These are phyloP conservation scores for Phaeotremella fagi DNA, from an alignment of 768 basidiomycete species.

Conservation along the genomic window DNA sequence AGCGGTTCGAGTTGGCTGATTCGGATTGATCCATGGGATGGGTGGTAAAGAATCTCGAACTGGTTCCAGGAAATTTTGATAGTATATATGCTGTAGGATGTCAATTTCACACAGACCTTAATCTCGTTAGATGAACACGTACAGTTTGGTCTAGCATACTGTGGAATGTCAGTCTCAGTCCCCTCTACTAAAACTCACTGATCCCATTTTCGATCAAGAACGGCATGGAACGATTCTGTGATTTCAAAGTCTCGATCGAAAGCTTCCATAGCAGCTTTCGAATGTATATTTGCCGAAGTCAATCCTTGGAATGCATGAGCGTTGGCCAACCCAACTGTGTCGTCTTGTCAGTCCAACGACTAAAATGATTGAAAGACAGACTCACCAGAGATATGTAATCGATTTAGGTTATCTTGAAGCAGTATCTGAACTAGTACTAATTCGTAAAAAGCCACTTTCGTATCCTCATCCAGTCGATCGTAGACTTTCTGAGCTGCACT, in stretches of 20 bases:
- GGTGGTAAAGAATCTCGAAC: conserved; percentile 57
- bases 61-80: conserved; percentile 57
- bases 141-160: conserved; percentile 66
- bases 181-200: conserved; percentile 51
- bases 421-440: conserved; percentile 64
- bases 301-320: conserved; percentile 62
- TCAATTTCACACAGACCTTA: conserved; percentile 27
- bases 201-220: conserved; percentile 64
- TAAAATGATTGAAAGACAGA: too few relatives aligned
- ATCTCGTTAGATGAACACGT: conserved; percentile 52
- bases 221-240: conserved; percentile 58
- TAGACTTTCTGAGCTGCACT: conserved; percentile 57
- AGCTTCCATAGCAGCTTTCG: conserved; percentile 56
- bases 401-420: conserved; percentile 58
- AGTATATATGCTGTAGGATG: conserved; percentile 26
- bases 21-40: conserved; percentile 45
- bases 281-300: conserved; percentile 59
- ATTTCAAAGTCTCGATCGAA: conserved; percentile 63
- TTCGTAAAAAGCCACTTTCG: conserved; percentile 64
- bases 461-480: conserved; percentile 53
- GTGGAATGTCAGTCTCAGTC: background rate
- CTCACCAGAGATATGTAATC: conserved; percentile 57
- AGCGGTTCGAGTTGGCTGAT: conserved; percentile 52
- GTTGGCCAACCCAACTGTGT: conserved; percentile 55
- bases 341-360: too few relatives aligned